Evolutionary conservation across 768 basidiomycete species (phyloP).

Genomic region (Agaricus sinodeliciosus): DNA sequence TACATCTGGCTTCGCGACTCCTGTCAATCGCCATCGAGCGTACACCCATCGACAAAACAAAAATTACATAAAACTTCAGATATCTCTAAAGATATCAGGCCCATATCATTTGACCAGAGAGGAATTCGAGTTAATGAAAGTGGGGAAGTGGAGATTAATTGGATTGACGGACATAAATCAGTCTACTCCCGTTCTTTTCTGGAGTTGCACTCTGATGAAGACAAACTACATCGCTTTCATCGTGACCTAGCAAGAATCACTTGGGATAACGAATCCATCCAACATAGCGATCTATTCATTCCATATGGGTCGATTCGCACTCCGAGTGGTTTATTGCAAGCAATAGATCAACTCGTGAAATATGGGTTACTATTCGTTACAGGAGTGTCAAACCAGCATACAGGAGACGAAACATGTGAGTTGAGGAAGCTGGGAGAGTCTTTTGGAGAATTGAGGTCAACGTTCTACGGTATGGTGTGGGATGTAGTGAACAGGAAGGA

Average conservation of each 20-base stretch:
- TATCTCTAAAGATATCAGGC: constrained; percentile 43
- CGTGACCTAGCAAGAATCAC: constrained; percentile 25
- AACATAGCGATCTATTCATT: constrained; percentile 45
- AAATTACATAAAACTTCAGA: constrained; percentile 70
- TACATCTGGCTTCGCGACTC: constrained; percentile 82
- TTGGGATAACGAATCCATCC: constrained; percentile 32
- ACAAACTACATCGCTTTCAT: constrained; percentile 34
- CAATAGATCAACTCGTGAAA: constrained; percentile 61
- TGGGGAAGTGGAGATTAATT: constrained; percentile 39
- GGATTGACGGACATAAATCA: constrained; percentile 58
- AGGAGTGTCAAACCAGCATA: constrained; percentile 60
- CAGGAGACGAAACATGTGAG: constrained; percentile 57
- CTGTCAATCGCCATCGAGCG: constrained; percentile 53
- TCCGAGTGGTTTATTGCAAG: constrained; percentile 40
- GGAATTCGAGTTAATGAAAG: constrained; percentile 33
- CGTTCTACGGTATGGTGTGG: constrained; percentile 90
- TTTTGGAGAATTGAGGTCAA: constrained; percentile 75
- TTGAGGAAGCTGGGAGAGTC: constrained; percentile 53
- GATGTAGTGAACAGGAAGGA: constrained; percentile 72
- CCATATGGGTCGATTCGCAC: constrained; percentile 45
- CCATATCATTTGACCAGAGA: constrained; percentile 24
- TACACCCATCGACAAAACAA: constrained; percentile 76
- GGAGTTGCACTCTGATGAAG: constrained; percentile 35
- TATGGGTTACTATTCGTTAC: constrained; percentile 71
- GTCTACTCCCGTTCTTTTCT: constrained; percentile 46